Percentiles rank a stretch among this genome's conserved stretches.
Evolutionary conservation across 768 basidiomycete species (phyloP).

Genomic region (Leccinum aurantiacum): DNA sequence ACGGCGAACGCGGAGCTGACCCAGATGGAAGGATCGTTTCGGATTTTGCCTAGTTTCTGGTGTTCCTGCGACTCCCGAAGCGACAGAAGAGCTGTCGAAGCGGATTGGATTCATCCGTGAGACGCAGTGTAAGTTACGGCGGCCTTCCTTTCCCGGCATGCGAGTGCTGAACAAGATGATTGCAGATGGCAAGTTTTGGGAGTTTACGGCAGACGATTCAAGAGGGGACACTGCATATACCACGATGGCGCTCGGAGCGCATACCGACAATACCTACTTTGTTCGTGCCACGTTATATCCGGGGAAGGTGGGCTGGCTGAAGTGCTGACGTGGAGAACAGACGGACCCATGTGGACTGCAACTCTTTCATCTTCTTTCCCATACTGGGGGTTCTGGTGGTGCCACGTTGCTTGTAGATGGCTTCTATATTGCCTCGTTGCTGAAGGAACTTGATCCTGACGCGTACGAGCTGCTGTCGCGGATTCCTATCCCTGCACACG

Average conservation of each 20-base stretch:
- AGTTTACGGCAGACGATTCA: conserved; percentile 88
- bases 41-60: conserved; percentile 88
- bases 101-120: conserved; percentile 88
- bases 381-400: conserved; percentile 80
- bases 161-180: conserved; percentile 37
- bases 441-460: conserved; percentile 70
- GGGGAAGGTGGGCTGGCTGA: conserved; percentile 11
- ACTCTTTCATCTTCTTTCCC: conserved; percentile 89
- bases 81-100: conserved; percentile 73
- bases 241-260: conserved; percentile 80
- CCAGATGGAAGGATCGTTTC: conserved; percentile 65
- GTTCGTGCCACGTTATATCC: conserved; percentile 18
- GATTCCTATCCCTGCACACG: conserved; percentile 76
- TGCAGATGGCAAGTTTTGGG: conserved; percentile 93
- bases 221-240: conserved; percentile 96
- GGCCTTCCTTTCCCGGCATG: conserved; percentile 3
- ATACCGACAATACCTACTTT: conserved; percentile 71
- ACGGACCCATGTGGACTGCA: conserved; percentile 96
- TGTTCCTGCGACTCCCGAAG: conserved; percentile 78
- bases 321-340: conserved; percentile 36
- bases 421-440: conserved; percentile 83
- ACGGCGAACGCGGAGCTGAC: conserved; percentile 1
- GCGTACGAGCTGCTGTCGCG: conserved; percentile 68
- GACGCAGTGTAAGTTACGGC: conserved; percentile 57
- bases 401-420: conserved; percentile 93